These are phyloP conservation scores for Aspergillus fructus DNA, from an alignment of 2,329 filamentous ascomycete genomes.

Conservation along the genomic window DNA sequence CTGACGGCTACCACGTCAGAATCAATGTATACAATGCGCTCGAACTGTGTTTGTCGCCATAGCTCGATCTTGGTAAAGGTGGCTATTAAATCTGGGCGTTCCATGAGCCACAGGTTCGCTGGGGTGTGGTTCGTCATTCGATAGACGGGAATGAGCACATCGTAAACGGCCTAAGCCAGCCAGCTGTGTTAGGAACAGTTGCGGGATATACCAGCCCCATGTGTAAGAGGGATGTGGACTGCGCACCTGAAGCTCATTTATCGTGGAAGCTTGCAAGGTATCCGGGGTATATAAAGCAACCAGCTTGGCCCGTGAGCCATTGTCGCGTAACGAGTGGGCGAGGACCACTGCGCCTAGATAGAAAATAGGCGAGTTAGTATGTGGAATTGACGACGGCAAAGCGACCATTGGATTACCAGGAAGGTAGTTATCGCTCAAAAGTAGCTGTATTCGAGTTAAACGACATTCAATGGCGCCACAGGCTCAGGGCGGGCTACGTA, in stretches of 20 bases:
- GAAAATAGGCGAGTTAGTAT: constrained; percentile 16
- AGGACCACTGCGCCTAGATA: constrained; percentile 80
- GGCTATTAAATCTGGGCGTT: constrained; percentile 82
- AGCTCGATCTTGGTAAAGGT: constrained; percentile 96
- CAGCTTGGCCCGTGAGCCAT: constrained; percentile 79
- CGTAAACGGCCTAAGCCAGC: constrained; percentile 69
- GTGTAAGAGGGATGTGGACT: constrained; percentile 4
- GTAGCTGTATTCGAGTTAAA: constrained; percentile 60
- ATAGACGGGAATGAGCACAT: constrained; percentile 82
- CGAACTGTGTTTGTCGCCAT: constrained; percentile 88
- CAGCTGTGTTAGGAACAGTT: constrained; percentile 22
- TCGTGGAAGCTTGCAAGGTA: constrained; percentile 69
- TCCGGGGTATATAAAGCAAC: constrained; percentile 81
- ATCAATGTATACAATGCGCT: constrained; percentile 91
- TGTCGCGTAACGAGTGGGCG: constrained; percentile 91
- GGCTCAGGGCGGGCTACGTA: constrained; percentile 35
- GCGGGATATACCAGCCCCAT: neutral
- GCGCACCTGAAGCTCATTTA: constrained; percentile 72
- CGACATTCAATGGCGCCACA: neutral
- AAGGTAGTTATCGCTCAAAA: constrained; percentile 88
- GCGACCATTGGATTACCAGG: constrained; percentile 63
- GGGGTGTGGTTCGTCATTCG: constrained; percentile 74
- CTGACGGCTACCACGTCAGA: constrained; percentile 88
- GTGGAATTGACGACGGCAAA: neutral
- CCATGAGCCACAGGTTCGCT: constrained; percentile 87